Base-by-base conservation (phyloP, 441 rosid genomes). In the Metrosideros polymorpha region DNA sequence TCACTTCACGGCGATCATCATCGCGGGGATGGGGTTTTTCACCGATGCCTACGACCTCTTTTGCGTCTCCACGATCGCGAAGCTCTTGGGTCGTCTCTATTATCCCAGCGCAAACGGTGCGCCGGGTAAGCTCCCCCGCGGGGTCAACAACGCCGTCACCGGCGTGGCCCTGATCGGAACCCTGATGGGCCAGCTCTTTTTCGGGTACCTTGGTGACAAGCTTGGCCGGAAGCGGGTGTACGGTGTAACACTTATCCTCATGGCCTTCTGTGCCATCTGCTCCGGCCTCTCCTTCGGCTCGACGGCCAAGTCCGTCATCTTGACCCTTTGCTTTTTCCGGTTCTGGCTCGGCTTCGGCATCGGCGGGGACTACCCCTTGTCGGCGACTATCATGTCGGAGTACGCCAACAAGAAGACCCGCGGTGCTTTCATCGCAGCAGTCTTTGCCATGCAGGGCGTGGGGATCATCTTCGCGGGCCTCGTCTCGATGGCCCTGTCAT, bases 311-410 rank as follows among this genome's bases (percentile, higher is more conserved):
- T 85, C 94, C 12, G 98, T 95, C 15, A 91, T 94, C 50, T 89
- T 91, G 25, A 90, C 94, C 27, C 95, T 96, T 52, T 95, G 97
- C 85, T 96, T 96, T 89, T 95, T 95, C 85, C 90, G 96, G 86
- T 95, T 95, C 76, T 95, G 97, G 98, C 88, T 95, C 0, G 97
- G 97, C 61, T 93, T 95, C 18, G 98, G 98, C 27, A 92, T 95
- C 5, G 97, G 98, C 0, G 98, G 98, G 4, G 98, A 95, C 86
- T 95, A 95, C 59, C 97, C 98, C 8, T 93, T 95, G 51, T 94
- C 96, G 0, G 97, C 97, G 18, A 92, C 97, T 0, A 94, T 94
- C 56, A 95, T 95, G 96, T 94, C 95, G 0, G 98, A 95, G 79
- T 94, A 95, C 39, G 96, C 98, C 0, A 94, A 94, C 85, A 94